A percentile compares a stretch with the other conserved stretches of the same genome.
These are phyloP conservation scores for Phaeosphaeriaceae sp. DNA, from an alignment of 2,329 filamentous ascomycete species.

Conservation along the genomic window DNA sequence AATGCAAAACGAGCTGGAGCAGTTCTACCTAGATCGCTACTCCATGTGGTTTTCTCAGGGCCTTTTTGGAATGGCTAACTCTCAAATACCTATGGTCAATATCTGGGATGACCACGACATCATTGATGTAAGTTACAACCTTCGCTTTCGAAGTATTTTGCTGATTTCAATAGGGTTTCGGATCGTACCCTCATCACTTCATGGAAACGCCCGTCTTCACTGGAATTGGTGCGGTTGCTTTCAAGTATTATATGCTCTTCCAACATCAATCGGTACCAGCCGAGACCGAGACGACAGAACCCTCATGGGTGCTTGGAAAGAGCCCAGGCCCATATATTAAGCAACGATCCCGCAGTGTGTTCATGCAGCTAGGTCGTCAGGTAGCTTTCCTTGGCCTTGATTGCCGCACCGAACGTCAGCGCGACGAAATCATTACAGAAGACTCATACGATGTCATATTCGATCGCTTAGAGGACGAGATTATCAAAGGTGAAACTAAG, in stretches of 20 bases:
- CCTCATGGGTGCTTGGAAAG: constrained; percentile 86
- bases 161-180: constrained; percentile 70
- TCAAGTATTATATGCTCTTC: constrained; percentile 99
- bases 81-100: constrained; percentile 97
- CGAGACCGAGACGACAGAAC: constrained; percentile 83
- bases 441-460: constrained; percentile 87
- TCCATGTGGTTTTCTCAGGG: constrained; percentile 96
- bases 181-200: constrained; percentile 89
- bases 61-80: constrained; percentile 87
- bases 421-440: constrained; percentile 78
- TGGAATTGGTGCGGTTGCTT: constrained; percentile 87
- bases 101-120: constrained; percentile 90
- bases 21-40: constrained; percentile 87
- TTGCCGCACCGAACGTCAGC: constrained; percentile 86
- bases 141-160: constrained; percentile 59
- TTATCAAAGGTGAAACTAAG: constrained; percentile 82
- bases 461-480: constrained; percentile 80
- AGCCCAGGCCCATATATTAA: constrained; percentile 88
- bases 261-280: constrained; percentile 88
- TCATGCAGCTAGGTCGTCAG: constrained; percentile 80
- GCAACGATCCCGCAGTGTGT: constrained; percentile 82
- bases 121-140: constrained; percentile 51
- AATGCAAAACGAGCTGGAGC: constrained; percentile 87
- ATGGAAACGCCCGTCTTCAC: constrained; percentile 91
- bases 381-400: constrained; percentile 87